Evolutionary conservation across 495 filamentous ascomycete species (phyloP).

Genomic region (Podospora australis): DNA sequence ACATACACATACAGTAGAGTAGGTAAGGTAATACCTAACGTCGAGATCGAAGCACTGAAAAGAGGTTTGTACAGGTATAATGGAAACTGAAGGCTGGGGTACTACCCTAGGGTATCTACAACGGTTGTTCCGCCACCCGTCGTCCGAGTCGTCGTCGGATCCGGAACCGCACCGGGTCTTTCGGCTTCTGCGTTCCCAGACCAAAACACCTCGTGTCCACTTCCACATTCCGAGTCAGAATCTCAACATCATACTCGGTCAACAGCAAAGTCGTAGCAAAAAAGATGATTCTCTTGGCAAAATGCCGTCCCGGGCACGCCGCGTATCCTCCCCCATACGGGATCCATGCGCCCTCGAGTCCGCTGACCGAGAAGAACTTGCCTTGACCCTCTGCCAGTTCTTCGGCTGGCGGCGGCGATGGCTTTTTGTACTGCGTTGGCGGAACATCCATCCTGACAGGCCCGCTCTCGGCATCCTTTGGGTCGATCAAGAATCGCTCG

Average conservation of each 20-base stretch:
- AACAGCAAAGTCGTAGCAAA: neutral
- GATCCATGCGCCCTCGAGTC: constrained; percentile 4
- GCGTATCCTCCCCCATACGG: constrained; percentile 4
- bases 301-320: neutral
- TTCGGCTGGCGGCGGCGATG: neutral
- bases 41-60: too few species aligned
- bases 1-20: too few species aligned
- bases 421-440: neutral
- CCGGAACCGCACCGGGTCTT: too few species aligned
- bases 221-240: neutral
- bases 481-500: constrained; percentile 24
- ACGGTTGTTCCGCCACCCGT: too few species aligned
- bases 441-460: constrained; percentile 5
- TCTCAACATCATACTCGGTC: neutral
- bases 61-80: too few species aligned
- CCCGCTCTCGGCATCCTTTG: constrained; percentile 19
- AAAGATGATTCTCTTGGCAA: neutral
- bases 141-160: too few species aligned
- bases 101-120: too few species aligned
- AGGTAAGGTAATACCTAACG: too few species aligned
- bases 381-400: neutral
- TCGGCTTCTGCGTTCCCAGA: neutral
- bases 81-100: too few species aligned
- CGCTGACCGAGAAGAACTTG: constrained; percentile 2
- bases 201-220: neutral